Evolutionary conservation across 2,329 filamentous ascomycete species (phyloP), one percentile per base, ranked within the genome.

Genomic region (Chaetomiaceae sp.): DNA sequence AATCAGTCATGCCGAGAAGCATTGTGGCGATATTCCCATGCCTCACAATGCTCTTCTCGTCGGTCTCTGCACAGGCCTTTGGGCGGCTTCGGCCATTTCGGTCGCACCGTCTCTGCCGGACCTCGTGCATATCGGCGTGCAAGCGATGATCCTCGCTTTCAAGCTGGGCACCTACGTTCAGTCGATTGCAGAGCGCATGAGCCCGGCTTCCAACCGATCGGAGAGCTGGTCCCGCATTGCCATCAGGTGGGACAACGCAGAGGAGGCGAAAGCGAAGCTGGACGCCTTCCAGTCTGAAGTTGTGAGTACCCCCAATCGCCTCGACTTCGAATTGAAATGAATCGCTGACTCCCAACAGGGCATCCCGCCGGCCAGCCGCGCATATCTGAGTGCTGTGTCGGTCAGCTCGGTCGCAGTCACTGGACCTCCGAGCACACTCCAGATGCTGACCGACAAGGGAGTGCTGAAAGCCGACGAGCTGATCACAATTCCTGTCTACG

Each of bases 181-280:
- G 33, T 70, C 73, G 6, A 64, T 81, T 51, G 74, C 79, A 12
- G 74, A 80, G 59, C 68, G 69, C 58, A 65, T 80, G 36, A 69
- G 63, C 58, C 71, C 72, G 6, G 59, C 69, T 7, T 58, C 46
- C 20, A 71, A 71, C n/a, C 65, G 65, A 36, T 80, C 80, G 15
- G 76, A 83, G 59, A 79, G 80, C 63, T 89, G 85, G 85, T 85
- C 84, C 7, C 82, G 80, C 53, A 80, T 87, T 58, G 75, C 87
- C 49, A n/a, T 74, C 82, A n/a, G 78, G 75, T 40, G 71, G 78
- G 39, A n/a, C n/a, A 75, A 72, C 39, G 78, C 83, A 58, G 66
- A 73, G 33, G 72, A 77, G 19, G 79, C 79, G 4, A 75, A 72
- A 61, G 69, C 69, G 38, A 72, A 75, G 14, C 71, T 87, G 9